A percentile compares a stretch with the other conserved stretches of the same genome.
Evolutionary conservation across 352 stramenopile genomes (phyloP).

Genomic region (Thraustotheca clavata): DNA sequence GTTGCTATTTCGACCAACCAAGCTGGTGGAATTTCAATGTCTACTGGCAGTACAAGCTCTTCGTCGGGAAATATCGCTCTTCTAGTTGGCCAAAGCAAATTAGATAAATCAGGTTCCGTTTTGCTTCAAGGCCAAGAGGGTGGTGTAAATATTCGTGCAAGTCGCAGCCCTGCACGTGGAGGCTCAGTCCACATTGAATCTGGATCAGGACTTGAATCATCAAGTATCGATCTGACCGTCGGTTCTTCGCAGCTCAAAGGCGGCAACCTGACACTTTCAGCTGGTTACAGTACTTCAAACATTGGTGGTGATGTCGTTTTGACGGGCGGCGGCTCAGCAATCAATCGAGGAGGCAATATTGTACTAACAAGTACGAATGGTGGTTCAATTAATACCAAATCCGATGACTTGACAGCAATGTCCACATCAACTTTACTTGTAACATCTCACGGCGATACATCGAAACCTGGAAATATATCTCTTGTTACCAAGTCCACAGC

Average conservation of each 20-base stretch:
- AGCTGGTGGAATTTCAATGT: neutral
- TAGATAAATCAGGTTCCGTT: neutral
- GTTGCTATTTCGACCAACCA: neutral
- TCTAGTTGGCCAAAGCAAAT: neutral
- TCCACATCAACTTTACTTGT: neutral
- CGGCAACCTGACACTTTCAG: neutral
- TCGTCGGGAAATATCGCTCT: neutral
- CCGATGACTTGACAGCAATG: neutral
- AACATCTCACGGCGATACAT: neutral
- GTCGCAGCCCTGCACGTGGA: neutral
- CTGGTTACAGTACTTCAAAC: neutral
- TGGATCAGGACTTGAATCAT: neutral
- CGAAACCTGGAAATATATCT: neutral
- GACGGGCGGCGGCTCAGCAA: constrained; percentile 14
- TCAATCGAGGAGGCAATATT: neutral
- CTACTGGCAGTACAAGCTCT: neutral
- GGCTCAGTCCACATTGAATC: neutral
- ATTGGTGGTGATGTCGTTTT: constrained; percentile 26
- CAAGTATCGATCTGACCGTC: neutral
- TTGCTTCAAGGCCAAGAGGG: neutral
- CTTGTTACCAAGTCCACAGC: neutral
- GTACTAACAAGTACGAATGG: constrained; percentile 1
- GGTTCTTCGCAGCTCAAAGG: neutral
- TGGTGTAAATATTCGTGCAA: neutral
- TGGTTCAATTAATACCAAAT: neutral